A percentile compares a stretch with the other conserved stretches of the same genome.
phyloP scores from a whole-genome alignment of 2,329 filamentous ascomycete species.

The Bipolaris victoriae region DNA sequence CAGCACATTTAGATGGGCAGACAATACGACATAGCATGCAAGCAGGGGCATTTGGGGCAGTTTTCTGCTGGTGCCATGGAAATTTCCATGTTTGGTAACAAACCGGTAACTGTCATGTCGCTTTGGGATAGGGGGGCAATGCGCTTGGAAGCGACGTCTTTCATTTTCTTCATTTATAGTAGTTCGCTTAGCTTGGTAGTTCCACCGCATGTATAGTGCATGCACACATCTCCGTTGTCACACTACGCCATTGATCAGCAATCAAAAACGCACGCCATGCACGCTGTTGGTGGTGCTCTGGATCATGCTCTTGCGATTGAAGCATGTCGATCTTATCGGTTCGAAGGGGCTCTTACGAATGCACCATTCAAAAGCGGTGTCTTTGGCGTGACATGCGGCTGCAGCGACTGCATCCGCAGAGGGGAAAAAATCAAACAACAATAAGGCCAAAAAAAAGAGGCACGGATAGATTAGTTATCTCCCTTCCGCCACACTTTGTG shows the following conservation, averaged over 20 bases:
- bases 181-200: background rate
- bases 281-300: slow-evolving; percentile 3
- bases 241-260: slow-evolving; percentile 3
- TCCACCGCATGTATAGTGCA: background rate
- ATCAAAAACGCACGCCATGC: slow-evolving; percentile 6
- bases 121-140: background rate
- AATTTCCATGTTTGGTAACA: background rate
- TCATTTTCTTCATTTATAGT: background rate
- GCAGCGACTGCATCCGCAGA: background rate
- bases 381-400: background rate
- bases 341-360: background rate
- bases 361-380: slow-evolving; percentile 1
- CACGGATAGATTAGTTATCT: background rate
- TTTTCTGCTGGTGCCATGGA: background rate
- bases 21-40: slow-evolving; percentile 15
- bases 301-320: background rate
- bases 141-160: background rate
- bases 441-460: background rate
- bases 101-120: slow-evolving; percentile 1
- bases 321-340: slow-evolving; percentile 1
- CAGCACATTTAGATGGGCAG: slow-evolving; percentile 14
- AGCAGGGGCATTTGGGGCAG: background rate
- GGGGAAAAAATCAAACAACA: background rate
- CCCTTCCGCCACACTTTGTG: background rate
- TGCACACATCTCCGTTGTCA: slow-evolving; percentile 1